Base-by-base conservation (phyloP, 2,329 filamentous ascomycete species). In the Westerdykella ornata region DNA sequence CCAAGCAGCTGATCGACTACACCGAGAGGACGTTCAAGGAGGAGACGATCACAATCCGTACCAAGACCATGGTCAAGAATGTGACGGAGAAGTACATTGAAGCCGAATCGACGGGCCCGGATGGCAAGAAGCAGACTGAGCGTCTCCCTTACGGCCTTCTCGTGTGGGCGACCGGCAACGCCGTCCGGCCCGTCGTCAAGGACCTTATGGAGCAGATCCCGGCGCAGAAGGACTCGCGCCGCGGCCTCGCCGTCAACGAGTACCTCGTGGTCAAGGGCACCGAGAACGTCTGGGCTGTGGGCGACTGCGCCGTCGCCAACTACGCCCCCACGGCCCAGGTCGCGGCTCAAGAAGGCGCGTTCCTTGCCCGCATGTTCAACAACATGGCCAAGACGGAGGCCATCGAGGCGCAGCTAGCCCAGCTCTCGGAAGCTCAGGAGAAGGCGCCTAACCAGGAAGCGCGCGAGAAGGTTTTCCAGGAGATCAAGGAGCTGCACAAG, bases 21-120 rank as follows among this genome's bases (percentile, higher is more conserved):
- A 98, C 92, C 56, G 92, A 98, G 73, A 90, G 89, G 70, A 96
- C 90, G 35, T 94, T 98, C 75, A 92, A 94, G 72, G 92, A 98
- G 74, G 92, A 98, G 72, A 89, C 88, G 65, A 98, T 98, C 65
- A 83, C 87, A 57, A 95, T 98, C 72, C 85, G 87, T 70, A 94
- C 92, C 58, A 97, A 97, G 80, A 97, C 92, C 53, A 94, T 95
- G 83, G 92, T 98, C 67, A 97, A 97, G 78, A 89, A 85, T 48
- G 92, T 98, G 45, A 94, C 88, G 22, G 84, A 92, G 59, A 94
- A 85, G 71, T 83, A 80, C 63, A 90, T 98, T 60, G 88, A 97
- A 73, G 92, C 90, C 51, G 87, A 95, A 68, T 80, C 81, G 38
- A 83, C 80, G 41, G 78, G 80, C 39, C 82, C 89, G 14, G 86